phyloP scores from a whole-genome alignment of 2,329 filamentous ascomycete genomes.

The Pseudogymnoascus sp. region DNA sequence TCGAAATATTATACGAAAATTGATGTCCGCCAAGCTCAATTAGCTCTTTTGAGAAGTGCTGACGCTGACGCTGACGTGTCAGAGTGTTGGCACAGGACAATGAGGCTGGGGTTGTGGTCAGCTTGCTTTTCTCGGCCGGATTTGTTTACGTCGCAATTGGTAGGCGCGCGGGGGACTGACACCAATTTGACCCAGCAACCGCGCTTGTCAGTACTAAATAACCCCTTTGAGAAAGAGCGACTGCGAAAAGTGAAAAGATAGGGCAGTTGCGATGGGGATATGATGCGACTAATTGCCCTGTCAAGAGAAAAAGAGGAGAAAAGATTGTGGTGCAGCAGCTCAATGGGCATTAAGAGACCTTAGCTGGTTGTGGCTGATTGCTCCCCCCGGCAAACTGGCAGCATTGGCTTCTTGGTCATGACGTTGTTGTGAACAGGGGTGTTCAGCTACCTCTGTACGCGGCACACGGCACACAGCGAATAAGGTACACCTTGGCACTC shows the following conservation, averaged over 20 bases:
- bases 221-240: background rate
- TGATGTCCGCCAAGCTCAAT: background rate
- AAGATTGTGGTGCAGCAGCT: background rate
- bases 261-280: background rate
- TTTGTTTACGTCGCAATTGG: constrained; percentile 1
- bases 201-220: background rate
- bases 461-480: background rate
- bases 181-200: background rate
- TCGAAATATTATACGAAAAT: background rate
- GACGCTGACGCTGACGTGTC: background rate
- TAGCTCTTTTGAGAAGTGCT: background rate
- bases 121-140: background rate
- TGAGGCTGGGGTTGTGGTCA: background rate
- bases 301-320: background rate
- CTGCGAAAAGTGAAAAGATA: background rate
- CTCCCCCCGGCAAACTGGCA: background rate
- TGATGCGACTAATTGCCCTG: background rate
- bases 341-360: background rate
- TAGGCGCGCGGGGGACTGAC: background rate
- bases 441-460: background rate
- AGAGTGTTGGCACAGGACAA: background rate
- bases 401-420: background rate
- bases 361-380: background rate
- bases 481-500: constrained; percentile 6
- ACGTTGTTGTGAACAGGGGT: background rate